A percentile compares a stretch with the other conserved stretches of the same genome.
These are phyloP conservation scores for Fomitopsis palustris DNA, from an alignment of 1,284 basidiomycete genomes.

Conservation along the genomic window DNA sequence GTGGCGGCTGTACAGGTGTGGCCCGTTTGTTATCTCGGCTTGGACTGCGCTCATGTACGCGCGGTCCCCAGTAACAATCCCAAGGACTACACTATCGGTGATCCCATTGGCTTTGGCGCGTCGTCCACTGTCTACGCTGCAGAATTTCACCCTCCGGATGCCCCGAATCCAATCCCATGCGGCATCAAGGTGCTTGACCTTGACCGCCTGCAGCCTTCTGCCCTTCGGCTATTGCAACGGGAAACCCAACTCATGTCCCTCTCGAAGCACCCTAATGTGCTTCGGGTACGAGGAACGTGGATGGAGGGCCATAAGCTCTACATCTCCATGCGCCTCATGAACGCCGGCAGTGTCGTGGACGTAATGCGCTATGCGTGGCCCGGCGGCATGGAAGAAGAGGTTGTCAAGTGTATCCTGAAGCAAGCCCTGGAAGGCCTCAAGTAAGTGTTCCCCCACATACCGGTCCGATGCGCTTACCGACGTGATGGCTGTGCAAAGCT, in stretches of 20 bases:
- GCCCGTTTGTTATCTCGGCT: constrained; percentile 4
- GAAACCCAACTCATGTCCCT: constrained; percentile 92
- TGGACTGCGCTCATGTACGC: constrained; percentile 7
- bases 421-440: constrained; percentile 84
- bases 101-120: constrained; percentile 81
- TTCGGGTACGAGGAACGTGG: constrained; percentile 89
- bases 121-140: constrained; percentile 86
- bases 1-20: constrained; percentile 77
- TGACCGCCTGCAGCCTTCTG: constrained; percentile 66
- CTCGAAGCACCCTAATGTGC: constrained; percentile 89
- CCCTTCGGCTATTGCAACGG: constrained; percentile 68
- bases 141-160: constrained; percentile 40
- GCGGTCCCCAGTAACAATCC: constrained; percentile 52
- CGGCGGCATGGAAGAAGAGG: constrained; percentile 85
- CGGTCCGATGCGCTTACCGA: not conserved
- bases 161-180: constrained; percentile 49
- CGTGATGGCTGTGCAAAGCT: constrained; percentile 38
- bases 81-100: constrained; percentile 69
- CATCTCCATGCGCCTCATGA: constrained; percentile 89
- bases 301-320: constrained; percentile 78
- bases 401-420: constrained; percentile 77
- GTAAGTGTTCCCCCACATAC: constrained; percentile 37
- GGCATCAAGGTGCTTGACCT: constrained; percentile 89
- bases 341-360: constrained; percentile 81
- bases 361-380: constrained; percentile 83